Evolutionary conservation across 805 yeast genomes (phyloP).

Genomic region (Pichia eremophila): DNA sequence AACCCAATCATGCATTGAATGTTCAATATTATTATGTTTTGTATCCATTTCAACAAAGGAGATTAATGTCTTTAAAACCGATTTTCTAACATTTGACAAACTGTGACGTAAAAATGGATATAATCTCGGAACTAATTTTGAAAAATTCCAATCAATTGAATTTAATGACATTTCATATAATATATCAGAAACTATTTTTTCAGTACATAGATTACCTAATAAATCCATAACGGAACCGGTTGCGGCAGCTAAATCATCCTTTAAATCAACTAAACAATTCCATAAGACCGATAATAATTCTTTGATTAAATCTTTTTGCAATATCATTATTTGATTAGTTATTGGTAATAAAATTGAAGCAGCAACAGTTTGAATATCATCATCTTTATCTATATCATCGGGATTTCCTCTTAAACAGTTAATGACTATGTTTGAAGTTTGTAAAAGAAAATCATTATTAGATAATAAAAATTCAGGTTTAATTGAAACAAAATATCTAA

Average conservation of each 20-base stretch:
- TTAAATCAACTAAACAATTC: slow-evolving; percentile 74
- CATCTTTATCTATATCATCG: slow-evolving; percentile 89
- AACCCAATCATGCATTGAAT: slow-evolving; percentile 55
- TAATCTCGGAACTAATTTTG: slow-evolving; percentile 74
- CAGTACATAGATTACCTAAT: slow-evolving; percentile 78
- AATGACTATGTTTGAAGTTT: slow-evolving; percentile 74
- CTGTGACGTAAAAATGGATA: slow-evolving; percentile 93
- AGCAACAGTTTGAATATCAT: slow-evolving; percentile 95
- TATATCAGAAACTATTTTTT: slow-evolving; percentile 62
- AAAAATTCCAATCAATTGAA: slow-evolving; percentile 38
- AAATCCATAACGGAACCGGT: slow-evolving; percentile 95
- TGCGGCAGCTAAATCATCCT: slow-evolving; percentile 90
- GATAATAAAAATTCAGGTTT: slow-evolving; percentile 66
- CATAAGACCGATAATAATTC: slow-evolving; percentile 65
- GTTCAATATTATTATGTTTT: not conserved
- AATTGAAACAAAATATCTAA: slow-evolving; percentile 85
- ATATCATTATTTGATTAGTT: slow-evolving; percentile 72
- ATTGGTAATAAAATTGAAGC: slow-evolving; percentile 90
- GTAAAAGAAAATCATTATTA: slow-evolving; percentile 50
- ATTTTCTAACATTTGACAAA: slow-evolving; percentile 79
- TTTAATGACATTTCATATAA: slow-evolving; percentile 50
- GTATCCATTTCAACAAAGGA: slow-evolving; percentile 60
- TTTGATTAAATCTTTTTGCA: slow-evolving; percentile 42
- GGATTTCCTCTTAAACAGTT: slow-evolving; percentile 55
- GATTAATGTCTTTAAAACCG: slow-evolving; percentile 70